These are phyloP conservation scores for Entomortierella lignicola DNA, from an alignment of 192 early-diverging fungal species.

Conservation along the genomic window DNA sequence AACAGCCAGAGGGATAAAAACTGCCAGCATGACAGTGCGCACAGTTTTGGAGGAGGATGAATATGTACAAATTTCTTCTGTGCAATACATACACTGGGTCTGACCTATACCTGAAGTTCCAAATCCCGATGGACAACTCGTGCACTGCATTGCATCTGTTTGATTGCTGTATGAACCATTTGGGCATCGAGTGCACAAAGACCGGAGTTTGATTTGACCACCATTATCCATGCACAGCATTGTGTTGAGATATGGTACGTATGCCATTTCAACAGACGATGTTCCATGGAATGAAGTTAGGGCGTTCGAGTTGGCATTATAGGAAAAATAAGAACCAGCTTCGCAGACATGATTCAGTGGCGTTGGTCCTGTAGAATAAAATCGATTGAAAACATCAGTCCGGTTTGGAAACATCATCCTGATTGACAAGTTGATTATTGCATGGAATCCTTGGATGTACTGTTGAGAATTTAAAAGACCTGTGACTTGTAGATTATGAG, in stretches of 20 bases:
- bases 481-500: slow-evolving; percentile 16
- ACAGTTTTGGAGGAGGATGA: background rate
- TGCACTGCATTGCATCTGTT: slow-evolving; percentile 17
- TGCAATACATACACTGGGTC: slow-evolving; percentile 13
- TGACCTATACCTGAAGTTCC: slow-evolving; percentile 29
- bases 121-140: slow-evolving; percentile 10
- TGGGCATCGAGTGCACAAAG: slow-evolving; percentile 27
- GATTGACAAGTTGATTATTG: slow-evolving; percentile 30
- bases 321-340: slow-evolving; percentile 24
- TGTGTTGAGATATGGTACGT: background rate
- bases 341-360: slow-evolving; percentile 22
- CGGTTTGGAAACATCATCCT: slow-evolving; percentile 48
- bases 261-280: background rate
- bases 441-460: slow-evolving; percentile 38
- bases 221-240: slow-evolving; percentile 20
- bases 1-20: slow-evolving; percentile 17
- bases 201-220: slow-evolving; percentile 22
- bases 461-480: slow-evolving; percentile 35
- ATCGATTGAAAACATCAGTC: slow-evolving; percentile 17
- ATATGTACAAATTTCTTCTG: slow-evolving; percentile 19
- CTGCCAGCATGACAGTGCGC: slow-evolving; percentile 9
- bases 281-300: background rate
- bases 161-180: slow-evolving; percentile 7
- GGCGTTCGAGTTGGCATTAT: too few relatives aligned
- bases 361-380: slow-evolving; percentile 20